Conservation (phyloP, 2,329 filamentous ascomycete species). For the Cladophialophora exuberans region DNA sequence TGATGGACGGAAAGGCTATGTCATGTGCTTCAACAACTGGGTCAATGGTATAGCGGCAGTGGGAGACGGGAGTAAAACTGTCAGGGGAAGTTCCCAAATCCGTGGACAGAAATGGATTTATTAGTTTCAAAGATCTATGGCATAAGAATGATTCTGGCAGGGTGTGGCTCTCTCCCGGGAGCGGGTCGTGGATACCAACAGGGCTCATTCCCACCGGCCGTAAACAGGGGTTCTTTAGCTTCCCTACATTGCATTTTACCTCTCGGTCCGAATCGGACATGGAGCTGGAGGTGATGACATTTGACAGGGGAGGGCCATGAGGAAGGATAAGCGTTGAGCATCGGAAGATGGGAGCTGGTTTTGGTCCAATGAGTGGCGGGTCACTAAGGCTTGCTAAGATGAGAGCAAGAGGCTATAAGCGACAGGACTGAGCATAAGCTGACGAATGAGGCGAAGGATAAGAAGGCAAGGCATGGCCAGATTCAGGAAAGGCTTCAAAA, state of each 20-base stretch:
- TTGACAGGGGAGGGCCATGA: conserved; percentile 2
- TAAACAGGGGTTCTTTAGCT: conserved; percentile 11
- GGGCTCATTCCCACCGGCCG: conserved; percentile 12
- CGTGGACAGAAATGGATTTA: conserved; percentile 26
- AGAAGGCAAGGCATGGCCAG: neutral
- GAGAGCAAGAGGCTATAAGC: conserved; percentile 3
- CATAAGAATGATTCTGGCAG: too few relatives aligned
- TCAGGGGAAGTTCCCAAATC: conserved; percentile 2
- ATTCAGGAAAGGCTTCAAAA: conserved; percentile 2
- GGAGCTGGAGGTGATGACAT: neutral
- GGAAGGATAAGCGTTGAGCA: conserved; percentile 5
- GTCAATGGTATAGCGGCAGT: conserved; percentile 20
- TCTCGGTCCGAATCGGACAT: conserved; percentile 20
- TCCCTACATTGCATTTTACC: too few relatives aligned
- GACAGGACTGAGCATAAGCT: conserved; percentile 17
- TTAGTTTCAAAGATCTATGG: neutral
- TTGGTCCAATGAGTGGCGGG: conserved; percentile 13
- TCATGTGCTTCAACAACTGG: neutral
- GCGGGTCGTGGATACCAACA: neutral
- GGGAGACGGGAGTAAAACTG: conserved; percentile 8
- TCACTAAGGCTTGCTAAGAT: neutral
- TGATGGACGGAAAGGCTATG: neutral
- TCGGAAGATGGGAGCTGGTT: conserved; percentile 13
- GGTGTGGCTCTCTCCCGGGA: too few relatives aligned
- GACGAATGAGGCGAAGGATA: conserved; percentile 19